A percentile compares a stretch with the other conserved stretches of the same genome.
phyloP scores from a whole-genome alignment of 2,329 filamentous ascomycete genomes.

The Colletotrichum musicola region DNA sequence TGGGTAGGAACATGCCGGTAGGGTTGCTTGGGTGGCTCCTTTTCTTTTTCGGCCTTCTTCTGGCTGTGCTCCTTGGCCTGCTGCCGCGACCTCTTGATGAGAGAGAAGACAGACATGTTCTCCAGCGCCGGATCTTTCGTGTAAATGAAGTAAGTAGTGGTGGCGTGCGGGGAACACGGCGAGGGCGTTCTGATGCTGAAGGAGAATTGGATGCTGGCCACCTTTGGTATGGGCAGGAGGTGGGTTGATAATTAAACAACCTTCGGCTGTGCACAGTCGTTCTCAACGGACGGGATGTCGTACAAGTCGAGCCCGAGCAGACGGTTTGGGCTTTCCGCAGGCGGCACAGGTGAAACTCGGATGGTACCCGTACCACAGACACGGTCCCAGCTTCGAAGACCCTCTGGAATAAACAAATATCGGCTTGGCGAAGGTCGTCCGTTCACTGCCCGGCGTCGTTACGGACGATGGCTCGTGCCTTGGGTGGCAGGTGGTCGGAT shows the following conservation, averaged over 20 bases:
- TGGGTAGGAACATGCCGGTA: slow-evolving; percentile 74
- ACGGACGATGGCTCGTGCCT: slow-evolving; percentile 30
- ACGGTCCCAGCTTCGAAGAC: slow-evolving; percentile 24
- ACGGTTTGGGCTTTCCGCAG: slow-evolving; percentile 25
- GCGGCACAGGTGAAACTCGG: slow-evolving; percentile 34
- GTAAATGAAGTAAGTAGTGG: background rate
- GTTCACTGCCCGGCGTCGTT: slow-evolving; percentile 16
- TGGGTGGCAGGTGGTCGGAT: slow-evolving; percentile 27
- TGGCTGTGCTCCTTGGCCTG: slow-evolving; percentile 67
- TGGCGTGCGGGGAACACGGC: background rate
- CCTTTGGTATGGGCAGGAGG: background rate
- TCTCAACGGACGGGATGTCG: slow-evolving; percentile 12
- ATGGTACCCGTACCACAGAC: slow-evolving; percentile 28
- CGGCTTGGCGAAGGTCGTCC: slow-evolving; percentile 24
- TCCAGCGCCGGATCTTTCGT: background rate
- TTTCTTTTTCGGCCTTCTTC: slow-evolving; percentile 61
- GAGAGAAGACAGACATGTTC: slow-evolving; percentile 70
- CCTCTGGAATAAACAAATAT: slow-evolving; percentile 7
- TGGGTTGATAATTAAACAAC: slow-evolving; percentile 6
- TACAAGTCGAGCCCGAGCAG: slow-evolving; percentile 32
- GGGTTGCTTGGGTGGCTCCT: slow-evolving; percentile 55
- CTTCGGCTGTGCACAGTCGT: slow-evolving; percentile 10
- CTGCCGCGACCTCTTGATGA: slow-evolving; percentile 64
- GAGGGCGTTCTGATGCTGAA: background rate
- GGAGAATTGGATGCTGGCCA: background rate